Evolutionary conservation across 768 basidiomycete genomes (phyloP).

Genomic region (Inosperma sp.): DNA sequence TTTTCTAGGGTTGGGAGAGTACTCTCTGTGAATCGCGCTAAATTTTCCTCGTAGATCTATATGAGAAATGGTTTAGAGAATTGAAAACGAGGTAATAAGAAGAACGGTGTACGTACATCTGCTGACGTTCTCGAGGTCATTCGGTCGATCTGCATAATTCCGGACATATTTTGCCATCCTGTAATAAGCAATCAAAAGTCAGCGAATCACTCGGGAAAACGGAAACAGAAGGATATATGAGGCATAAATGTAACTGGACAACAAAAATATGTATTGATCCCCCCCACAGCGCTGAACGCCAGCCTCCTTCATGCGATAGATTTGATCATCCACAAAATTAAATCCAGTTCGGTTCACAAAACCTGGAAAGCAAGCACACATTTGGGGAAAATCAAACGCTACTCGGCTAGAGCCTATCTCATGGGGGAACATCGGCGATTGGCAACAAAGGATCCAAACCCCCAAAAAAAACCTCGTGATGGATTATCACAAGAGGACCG

Average conservation of each 20-base stretch:
- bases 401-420: too few relatives aligned
- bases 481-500: not conserved
- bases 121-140: constrained; percentile 64
- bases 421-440: too few relatives aligned
- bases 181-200: not conserved
- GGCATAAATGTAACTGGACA: not conserved
- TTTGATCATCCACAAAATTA: too few relatives aligned
- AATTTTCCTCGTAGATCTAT: constrained; percentile 68
- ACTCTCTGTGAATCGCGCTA: constrained; percentile 70
- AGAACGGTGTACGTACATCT: constrained; percentile 49
- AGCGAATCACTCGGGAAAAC: constrained; percentile 4
- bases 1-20: constrained; percentile 67
- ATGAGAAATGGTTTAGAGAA: not conserved
- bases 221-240: constrained; percentile 5
- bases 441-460: too few relatives aligned
- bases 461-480: too few relatives aligned
- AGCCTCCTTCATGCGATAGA: too few relatives aligned
- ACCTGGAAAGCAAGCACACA: too few relatives aligned
- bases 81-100: not conserved
- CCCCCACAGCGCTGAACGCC: too few relatives aligned
- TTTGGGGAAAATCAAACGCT: too few relatives aligned
- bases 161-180: constrained; percentile 65
- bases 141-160: constrained; percentile 66
- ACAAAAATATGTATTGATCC: not conserved
- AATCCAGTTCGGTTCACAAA: too few relatives aligned